These are phyloP conservation scores for Chalciporus piperatus DNA, from an alignment of 768 basidiomycete species.

Conservation along the genomic window DNA sequence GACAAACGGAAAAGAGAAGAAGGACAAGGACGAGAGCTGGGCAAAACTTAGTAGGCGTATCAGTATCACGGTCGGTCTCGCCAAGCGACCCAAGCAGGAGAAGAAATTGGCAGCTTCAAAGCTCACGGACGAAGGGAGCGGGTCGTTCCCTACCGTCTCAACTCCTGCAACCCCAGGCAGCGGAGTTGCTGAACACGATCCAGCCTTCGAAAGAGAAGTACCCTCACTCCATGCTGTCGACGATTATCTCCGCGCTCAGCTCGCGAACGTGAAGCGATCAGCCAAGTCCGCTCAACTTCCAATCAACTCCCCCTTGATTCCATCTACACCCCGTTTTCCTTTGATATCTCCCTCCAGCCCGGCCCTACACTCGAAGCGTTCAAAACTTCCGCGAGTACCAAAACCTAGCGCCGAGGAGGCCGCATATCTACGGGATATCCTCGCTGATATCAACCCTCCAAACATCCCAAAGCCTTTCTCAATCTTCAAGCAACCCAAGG, in stretches of 20 bases:
- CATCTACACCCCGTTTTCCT: conserved; percentile 20
- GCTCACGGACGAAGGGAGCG: conserved; percentile 22
- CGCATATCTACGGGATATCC: conserved; percentile 64
- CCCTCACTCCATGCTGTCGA: conserved; percentile 26
- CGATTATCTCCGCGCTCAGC: conserved; percentile 23
- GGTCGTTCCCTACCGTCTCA: conserved; percentile 9
- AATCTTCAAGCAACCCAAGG: conserved; percentile 43
- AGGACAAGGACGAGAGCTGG: conserved; percentile 50
- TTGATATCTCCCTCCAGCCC: conserved; percentile 29
- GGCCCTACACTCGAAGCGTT: conserved; percentile 32
- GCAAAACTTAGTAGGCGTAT: conserved; percentile 63
- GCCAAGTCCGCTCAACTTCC: conserved; percentile 19
- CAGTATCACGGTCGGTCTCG: conserved; percentile 53
- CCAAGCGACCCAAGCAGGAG: conserved; percentile 33
- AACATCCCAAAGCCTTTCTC: conserved; percentile 45
- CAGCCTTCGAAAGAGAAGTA: conserved; percentile 16
- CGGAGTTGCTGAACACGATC: conserved; percentile 1
- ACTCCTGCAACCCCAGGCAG: conserved; percentile 3
- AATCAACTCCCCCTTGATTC: conserved; percentile 15
- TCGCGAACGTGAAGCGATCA: conserved; percentile 26
- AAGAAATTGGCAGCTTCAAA: conserved; percentile 32
- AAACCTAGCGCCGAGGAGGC: conserved; percentile 57
- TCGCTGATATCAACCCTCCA: conserved; percentile 58
- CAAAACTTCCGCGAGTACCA: conserved; percentile 46
- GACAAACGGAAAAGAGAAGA: conserved; percentile 35